Conservation (phyloP, 495 filamentous ascomycete genomes). For the Parathielavia hyrcaniae region DNA sequence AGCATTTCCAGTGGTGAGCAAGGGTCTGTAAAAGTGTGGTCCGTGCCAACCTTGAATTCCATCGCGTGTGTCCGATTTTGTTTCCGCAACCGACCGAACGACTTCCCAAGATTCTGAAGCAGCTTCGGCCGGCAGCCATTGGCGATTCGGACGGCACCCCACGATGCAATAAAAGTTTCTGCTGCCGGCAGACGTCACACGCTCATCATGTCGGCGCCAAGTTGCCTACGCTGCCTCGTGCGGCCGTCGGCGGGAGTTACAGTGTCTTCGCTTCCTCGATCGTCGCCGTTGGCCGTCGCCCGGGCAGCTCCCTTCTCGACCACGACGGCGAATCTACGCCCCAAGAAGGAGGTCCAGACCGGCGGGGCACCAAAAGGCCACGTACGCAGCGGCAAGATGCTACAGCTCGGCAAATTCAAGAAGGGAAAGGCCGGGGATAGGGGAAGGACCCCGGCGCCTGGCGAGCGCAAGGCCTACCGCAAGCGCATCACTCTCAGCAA, state of each 20-base stretch:
- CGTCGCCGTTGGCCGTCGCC: neutral
- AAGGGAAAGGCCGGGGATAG: constrained; percentile 44
- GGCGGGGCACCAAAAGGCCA: constrained; percentile 24
- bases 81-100: constrained; percentile 5
- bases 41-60: constrained; percentile 13
- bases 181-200: constrained; percentile 13
- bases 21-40: neutral
- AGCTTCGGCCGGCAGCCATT: constrained; percentile 23
- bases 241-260: constrained; percentile 44
- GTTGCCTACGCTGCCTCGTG: constrained; percentile 63
- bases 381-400: constrained; percentile 34
- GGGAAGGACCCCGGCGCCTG: constrained; percentile 53
- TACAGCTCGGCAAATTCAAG: constrained; percentile 45
- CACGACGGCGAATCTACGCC: constrained; percentile 3
- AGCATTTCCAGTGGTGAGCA: neutral
- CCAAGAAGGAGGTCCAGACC: neutral
- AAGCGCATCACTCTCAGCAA: constrained; percentile 90
- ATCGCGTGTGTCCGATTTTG: constrained; percentile 18
- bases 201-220: constrained; percentile 57
- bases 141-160: constrained; percentile 20
- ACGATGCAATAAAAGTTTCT: constrained; percentile 28
- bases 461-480: constrained; percentile 78
- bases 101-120: constrained; percentile 11
- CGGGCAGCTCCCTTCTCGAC: constrained; percentile 33
- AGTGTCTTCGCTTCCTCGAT: constrained; percentile 17